Base-by-base conservation (phyloP, 805 yeast genomes). In the Wickerhamiella sergipiensis region DNA sequence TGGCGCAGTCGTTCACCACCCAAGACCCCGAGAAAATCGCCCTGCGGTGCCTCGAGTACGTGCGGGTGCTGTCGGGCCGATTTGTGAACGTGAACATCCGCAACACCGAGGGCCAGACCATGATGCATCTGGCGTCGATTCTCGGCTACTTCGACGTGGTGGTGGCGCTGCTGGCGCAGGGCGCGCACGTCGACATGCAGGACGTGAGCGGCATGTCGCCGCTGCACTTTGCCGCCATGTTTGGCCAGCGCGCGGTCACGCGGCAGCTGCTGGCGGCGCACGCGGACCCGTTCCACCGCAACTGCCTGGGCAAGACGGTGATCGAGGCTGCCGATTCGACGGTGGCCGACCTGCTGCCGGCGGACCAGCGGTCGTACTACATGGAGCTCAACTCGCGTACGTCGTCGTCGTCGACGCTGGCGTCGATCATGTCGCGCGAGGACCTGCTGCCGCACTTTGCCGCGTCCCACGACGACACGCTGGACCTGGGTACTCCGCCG, bases 161-260 rank as follows among this genome's bases (percentile, higher is more conserved):
- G 17, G 68, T 75, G 22, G 80, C 80, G 24, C 72, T 92, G 60
- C 69, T 89, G 3, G 79, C 74, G 47, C 78, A 68, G 42, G 82
- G 81, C 39, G 81, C 87, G 53, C 51, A 59, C 23, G 50, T 64
- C 24, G 89, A 86, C 64, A 71, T 74, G 46, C 78, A 76, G 59
- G 98, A 92, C 64, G 72, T 75, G 43, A 85, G 81, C 62, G 96
- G 95, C 1, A 77, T 78, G 55, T 82, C 96, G 0, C 95, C 98
- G 4, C 70, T 92, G 52, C 95, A 89, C 64, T 81, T 84, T 61
- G 95, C 97, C 0, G 77, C 87, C 31, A 64, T 89, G 58, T 72
- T 74, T 57, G 95, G 95, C 31, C 76, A 83, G 60, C 70, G 85
- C 48, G 81, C 76, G 36, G 55, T 54, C n/a, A 52, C 60, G 10